These are phyloP conservation scores for Coccomyxa sp. DNA, from an alignment of 139 green algal genomes.

Conservation along the genomic window DNA sequence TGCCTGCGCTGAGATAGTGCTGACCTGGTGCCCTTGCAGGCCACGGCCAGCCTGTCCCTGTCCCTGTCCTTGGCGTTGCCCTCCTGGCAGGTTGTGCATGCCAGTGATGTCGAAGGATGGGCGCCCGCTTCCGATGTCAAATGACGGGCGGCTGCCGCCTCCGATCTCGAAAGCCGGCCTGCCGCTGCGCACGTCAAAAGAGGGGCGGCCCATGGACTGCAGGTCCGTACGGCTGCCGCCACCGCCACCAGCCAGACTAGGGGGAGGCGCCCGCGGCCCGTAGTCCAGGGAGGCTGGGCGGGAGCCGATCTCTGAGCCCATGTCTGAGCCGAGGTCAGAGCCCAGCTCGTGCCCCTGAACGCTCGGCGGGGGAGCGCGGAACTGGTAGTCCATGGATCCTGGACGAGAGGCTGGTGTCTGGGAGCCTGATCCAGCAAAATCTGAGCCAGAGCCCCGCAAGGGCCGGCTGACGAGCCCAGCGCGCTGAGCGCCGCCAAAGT, in stretches of 20 bases:
- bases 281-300: slow-evolving; percentile 2
- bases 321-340: slow-evolving; percentile 2
- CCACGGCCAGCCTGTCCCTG: neutral
- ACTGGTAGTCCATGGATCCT: neutral
- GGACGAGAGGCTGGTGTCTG: neutral
- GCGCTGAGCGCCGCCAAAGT: neutral
- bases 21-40: neutral
- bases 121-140: neutral
- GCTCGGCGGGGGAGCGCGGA: neutral
- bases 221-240: neutral
- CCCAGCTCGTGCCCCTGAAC: neutral
- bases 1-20: too few relatives aligned
- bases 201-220: neutral
- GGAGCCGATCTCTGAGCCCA: neutral
- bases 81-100: neutral
- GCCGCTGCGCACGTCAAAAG: neutral
- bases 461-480: neutral
- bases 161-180: neutral
- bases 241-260: neutral
- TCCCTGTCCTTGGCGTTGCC: neutral
- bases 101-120: neutral
- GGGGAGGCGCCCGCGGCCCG: neutral
- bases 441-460: neutral
- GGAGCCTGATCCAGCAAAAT: neutral
- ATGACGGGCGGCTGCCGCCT: neutral